Conservation (phyloP, 2,329 filamentous ascomycete species). For the Drechslerella coelobrocha region DNA sequence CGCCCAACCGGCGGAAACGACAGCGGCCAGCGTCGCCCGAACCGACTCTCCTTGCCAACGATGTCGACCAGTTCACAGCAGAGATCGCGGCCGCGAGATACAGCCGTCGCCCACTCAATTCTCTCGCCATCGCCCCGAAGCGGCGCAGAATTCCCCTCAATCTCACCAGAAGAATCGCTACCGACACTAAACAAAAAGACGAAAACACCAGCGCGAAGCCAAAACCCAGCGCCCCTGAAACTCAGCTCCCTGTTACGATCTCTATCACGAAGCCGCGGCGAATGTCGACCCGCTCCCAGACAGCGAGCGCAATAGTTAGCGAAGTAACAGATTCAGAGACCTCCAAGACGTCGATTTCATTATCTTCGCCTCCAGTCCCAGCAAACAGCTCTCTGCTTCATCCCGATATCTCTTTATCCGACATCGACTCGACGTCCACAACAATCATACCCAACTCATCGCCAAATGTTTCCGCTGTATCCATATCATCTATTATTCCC, state of each 20-base stretch:
- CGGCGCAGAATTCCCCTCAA: constrained; percentile 31
- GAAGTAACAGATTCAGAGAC: not conserved
- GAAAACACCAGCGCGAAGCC: not conserved
- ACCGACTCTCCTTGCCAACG: constrained; percentile 17
- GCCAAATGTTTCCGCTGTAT: constrained; percentile 32
- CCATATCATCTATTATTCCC: not conserved
- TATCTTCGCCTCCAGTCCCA: constrained; percentile 15
- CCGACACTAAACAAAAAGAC: not conserved
- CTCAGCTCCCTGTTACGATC: not conserved
- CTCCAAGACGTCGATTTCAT: not conserved
- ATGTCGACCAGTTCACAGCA: constrained; percentile 12
- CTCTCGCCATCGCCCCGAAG: constrained; percentile 36
- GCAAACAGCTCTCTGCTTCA: constrained; percentile 34
- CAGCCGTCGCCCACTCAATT: constrained; percentile 14
- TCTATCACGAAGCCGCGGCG: constrained; percentile 6
- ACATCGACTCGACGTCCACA: constrained; percentile 35
- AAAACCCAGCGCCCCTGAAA: not conserved
- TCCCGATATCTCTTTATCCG: constrained; percentile 30
- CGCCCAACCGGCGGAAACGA: constrained; percentile 27
- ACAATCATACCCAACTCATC: constrained; percentile 38
- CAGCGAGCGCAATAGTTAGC: not conserved
- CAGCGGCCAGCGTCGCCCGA: constrained; percentile 30
- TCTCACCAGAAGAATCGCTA: constrained; percentile 5
- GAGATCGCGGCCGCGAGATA: not conserved
- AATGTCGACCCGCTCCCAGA: constrained; percentile 36